Conservation (phyloP, 192 early-diverging fungal genomes). For the Coemansia sp. region DNA sequence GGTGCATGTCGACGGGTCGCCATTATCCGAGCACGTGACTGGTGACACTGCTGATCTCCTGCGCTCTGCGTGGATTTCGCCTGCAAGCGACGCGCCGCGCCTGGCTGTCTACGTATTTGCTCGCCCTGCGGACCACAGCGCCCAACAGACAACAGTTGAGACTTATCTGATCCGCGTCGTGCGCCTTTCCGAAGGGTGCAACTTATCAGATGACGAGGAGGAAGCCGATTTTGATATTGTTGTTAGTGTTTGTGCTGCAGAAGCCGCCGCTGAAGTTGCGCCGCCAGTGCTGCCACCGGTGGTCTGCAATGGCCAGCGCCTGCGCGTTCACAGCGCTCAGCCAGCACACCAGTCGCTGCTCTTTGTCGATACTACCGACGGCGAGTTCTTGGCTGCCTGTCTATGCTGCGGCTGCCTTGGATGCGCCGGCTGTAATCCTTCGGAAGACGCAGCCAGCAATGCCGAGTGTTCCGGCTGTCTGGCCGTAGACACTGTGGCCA, state of each 20-base stretch:
- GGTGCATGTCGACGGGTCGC: conserved; percentile 8
- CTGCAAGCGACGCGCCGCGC: not conserved
- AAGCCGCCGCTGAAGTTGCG: not conserved
- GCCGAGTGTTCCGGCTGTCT: not conserved
- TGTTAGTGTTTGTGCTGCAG: conserved; percentile 5
- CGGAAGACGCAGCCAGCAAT: conserved; percentile 9
- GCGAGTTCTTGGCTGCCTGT: conserved; percentile 13
- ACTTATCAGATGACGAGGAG: not conserved
- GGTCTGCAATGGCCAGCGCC: conserved; percentile 35
- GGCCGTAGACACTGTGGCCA: not conserved
- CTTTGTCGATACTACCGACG: conserved; percentile 21
- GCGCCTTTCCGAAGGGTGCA: conserved; percentile 15
- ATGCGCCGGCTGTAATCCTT: not conserved
- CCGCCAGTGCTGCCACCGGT: not conserved
- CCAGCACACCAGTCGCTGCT: conserved; percentile 24
- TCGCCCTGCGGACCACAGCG: not conserved
- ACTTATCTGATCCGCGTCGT: conserved; percentile 18
- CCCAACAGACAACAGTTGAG: not conserved
- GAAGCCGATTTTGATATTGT: not conserved
- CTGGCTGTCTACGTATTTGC: conserved; percentile 34
- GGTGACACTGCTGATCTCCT: not conserved
- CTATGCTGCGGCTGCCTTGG: conserved; percentile 17
- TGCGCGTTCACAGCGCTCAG: conserved; percentile 28
- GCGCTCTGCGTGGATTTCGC: conserved; percentile 14
- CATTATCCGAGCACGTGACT: conserved; percentile 12